phyloP scores from a whole-genome alignment of 352 stramenopile species.

The Pythium biforme region DNA sequence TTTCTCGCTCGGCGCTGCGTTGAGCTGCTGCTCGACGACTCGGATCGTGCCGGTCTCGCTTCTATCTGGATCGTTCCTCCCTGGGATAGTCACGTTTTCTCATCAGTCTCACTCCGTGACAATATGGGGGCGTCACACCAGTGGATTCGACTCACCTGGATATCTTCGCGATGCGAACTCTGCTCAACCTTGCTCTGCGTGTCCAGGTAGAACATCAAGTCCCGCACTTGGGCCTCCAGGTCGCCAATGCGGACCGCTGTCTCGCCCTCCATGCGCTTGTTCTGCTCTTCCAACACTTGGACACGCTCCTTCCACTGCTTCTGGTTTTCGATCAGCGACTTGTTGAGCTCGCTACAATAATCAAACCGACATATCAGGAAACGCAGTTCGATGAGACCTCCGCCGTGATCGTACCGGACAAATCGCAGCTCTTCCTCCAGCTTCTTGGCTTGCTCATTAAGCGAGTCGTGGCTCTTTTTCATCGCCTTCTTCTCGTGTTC shows the following conservation, averaged over 20 bases:
- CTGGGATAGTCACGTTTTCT: conserved; percentile 11
- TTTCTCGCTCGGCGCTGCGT: conserved; percentile 20
- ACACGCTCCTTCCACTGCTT: conserved; percentile 87
- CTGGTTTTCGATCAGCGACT: conserved; percentile 86
- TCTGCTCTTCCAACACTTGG: conserved; percentile 64
- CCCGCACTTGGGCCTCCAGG: conserved; percentile 78
- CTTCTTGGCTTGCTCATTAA: conserved; percentile 71
- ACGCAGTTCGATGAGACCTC: background rate
- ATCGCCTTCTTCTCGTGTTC: conserved; percentile 84
- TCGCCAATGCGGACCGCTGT: conserved; percentile 65
- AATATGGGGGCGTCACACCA: background rate
- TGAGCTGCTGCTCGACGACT: conserved; percentile 1
- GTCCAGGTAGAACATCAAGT: conserved; percentile 91
- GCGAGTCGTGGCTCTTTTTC: conserved; percentile 63
- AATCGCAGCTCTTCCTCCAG: conserved; percentile 81
- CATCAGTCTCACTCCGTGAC: background rate
- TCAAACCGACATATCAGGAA: background rate
- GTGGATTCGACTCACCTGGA: conserved; percentile 41
- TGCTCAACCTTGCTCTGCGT: conserved; percentile 86
- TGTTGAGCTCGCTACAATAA: conserved; percentile 73
- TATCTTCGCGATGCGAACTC: conserved; percentile 75
- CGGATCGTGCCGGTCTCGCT: conserved; percentile 17
- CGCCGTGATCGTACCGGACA: conserved; percentile 49
- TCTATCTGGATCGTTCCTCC: conserved; percentile 78
- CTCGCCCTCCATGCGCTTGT: conserved; percentile 51